phyloP scores from a whole-genome alignment of 306 rosid genomes.

The Styphnolobium japonicum region DNA sequence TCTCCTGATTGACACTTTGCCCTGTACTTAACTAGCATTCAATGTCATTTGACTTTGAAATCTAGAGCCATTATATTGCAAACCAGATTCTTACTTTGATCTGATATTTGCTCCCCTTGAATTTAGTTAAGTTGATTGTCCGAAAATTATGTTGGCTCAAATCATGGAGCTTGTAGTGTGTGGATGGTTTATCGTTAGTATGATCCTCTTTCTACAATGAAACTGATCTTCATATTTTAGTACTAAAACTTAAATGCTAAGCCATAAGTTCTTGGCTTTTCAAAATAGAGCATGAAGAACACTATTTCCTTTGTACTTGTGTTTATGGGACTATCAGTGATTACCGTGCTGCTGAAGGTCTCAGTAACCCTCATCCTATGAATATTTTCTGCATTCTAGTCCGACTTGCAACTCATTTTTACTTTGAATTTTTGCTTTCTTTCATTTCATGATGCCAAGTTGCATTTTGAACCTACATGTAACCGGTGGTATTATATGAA shows the following conservation, averaged over 20 bases:
- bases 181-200: background rate
- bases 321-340: constrained; percentile 16
- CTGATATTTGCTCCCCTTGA: constrained; percentile 15
- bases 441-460: background rate
- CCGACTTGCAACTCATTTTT: background rate
- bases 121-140: background rate
- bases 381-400: background rate
- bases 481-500: background rate
- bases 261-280: background rate
- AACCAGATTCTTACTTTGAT: background rate
- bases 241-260: background rate
- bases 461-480: background rate
- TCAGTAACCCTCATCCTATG: background rate
- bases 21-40: background rate
- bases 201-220: constrained; percentile 13
- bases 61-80: background rate
- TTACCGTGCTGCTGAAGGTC: background rate
- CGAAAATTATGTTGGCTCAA: background rate
- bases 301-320: constrained; percentile 10
- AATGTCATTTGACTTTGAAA: constrained; percentile 5
- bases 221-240: background rate
- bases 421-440: background rate
- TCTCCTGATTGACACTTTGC: constrained; percentile 1
- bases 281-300: background rate
- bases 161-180: constrained; percentile 1